These are phyloP conservation scores for Fusarium phyllophilum DNA, from an alignment of 2,329 filamentous ascomycete genomes.

Conservation along the genomic window DNA sequence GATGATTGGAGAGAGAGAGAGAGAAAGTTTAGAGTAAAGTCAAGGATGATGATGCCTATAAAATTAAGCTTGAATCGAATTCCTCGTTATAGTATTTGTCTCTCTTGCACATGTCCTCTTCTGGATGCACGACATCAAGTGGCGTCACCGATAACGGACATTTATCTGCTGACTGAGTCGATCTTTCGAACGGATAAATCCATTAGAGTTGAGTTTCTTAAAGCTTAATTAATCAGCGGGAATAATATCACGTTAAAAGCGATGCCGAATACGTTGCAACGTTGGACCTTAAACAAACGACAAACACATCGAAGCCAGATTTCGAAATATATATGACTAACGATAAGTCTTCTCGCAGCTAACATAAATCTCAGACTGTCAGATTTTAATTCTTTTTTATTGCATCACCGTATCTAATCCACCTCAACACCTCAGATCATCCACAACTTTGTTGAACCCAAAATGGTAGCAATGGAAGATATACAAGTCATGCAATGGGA, in stretches of 20 bases:
- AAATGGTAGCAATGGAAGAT: constrained; percentile 13
- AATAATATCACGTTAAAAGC: neutral
- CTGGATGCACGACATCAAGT: constrained; percentile 25
- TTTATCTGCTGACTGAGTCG: neutral
- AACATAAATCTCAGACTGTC: neutral
- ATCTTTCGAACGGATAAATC: neutral
- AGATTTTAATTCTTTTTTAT: constrained; percentile 1
- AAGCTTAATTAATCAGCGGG: neutral
- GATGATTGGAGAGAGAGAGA: neutral
- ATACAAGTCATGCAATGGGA: constrained; percentile 15
- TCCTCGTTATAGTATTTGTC: neutral
- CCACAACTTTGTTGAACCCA: constrained; percentile 11
- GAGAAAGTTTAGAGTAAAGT: neutral
- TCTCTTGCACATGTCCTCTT: neutral
- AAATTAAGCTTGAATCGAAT: neutral
- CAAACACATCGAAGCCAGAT: neutral
- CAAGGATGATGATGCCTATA: neutral
- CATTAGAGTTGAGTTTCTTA: neutral
- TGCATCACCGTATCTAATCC: constrained; percentile 9
- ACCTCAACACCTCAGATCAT: constrained; percentile 8
- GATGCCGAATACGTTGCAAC: neutral
- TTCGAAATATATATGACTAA: neutral
- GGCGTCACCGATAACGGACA: constrained; percentile 36
- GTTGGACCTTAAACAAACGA: neutral
- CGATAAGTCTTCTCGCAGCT: neutral